These are phyloP conservation scores for Ophiostoma fasciatum DNA, from an alignment of 2,329 filamentous ascomycete genomes.

Conservation along the genomic window DNA sequence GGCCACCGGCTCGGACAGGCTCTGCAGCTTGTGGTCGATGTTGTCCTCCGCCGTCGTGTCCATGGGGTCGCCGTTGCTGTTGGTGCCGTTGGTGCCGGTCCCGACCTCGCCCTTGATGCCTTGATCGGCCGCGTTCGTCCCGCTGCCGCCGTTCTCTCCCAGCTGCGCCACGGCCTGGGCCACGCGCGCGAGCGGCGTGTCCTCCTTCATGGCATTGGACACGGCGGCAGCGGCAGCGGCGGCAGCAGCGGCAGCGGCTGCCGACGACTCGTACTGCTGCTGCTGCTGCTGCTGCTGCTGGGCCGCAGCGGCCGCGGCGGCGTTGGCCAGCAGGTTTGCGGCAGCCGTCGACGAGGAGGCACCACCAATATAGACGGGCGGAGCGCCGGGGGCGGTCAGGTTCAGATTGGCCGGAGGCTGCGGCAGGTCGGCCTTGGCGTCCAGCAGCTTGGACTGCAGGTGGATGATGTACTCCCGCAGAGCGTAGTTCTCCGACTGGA, in stretches of 20 bases:
- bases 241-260: neutral
- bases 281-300: slow-evolving; percentile 5
- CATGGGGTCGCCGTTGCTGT: slow-evolving; percentile 5
- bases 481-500: slow-evolving; percentile 80
- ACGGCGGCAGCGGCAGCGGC: neutral
- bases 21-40: slow-evolving; percentile 1
- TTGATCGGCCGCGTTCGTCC: neutral
- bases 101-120: neutral
- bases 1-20: neutral
- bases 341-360: slow-evolving; percentile 3
- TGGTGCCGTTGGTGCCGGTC: neutral
- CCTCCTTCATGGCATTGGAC: neutral
- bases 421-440: slow-evolving; percentile 70
- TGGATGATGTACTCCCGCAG: slow-evolving; percentile 86
- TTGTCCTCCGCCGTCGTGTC: slow-evolving; percentile 3
- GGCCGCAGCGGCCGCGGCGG: slow-evolving; percentile 2
- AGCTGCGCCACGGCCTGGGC: slow-evolving; percentile 29
- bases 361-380: neutral
- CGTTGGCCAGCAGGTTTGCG: slow-evolving; percentile 6
- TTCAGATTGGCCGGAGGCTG: slow-evolving; percentile 70
- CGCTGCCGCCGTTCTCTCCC: slow-evolving; percentile 5
- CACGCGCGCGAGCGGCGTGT: slow-evolving; percentile 29
- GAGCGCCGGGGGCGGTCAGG: slow-evolving; percentile 26
- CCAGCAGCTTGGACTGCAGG: slow-evolving; percentile 73
- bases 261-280: slow-evolving; percentile 2